A percentile compares a stretch with the other conserved stretches of the same genome.
Conservation (phyloP, 441 rosid genomes). For the Gossypium davidsonii region DNA sequence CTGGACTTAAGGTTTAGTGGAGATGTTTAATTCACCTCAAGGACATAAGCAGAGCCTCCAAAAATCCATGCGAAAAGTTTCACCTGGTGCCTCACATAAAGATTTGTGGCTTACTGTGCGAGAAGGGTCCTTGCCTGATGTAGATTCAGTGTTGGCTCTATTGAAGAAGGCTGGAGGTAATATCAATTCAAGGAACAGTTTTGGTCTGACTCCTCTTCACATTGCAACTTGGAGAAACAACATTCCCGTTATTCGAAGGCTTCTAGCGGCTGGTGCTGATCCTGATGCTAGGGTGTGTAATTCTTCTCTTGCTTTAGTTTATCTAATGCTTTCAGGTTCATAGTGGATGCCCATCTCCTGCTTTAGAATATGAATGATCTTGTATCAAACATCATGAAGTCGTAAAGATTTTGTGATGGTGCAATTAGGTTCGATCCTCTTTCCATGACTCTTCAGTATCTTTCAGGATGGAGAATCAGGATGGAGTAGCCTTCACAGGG, state of each 20-base stretch:
- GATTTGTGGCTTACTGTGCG: constrained; percentile 75
- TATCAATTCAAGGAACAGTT: constrained; percentile 62
- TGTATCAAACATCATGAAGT: not conserved
- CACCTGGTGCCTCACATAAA: constrained; percentile 38
- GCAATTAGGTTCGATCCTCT: constrained; percentile 3
- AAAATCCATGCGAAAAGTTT: constrained; percentile 41
- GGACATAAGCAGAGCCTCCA: constrained; percentile 52
- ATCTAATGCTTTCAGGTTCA: constrained; percentile 4
- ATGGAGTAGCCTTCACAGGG: constrained; percentile 97
- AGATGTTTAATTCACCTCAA: constrained; percentile 53
- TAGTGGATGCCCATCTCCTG: not conserved
- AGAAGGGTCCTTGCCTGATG: constrained; percentile 82
- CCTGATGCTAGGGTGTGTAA: constrained; percentile 93
- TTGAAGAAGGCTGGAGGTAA: constrained; percentile 83
- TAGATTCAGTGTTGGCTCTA: constrained; percentile 57
- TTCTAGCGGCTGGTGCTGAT: constrained; percentile 90
- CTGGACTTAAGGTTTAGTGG: constrained; percentile 31
- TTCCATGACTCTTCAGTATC: constrained; percentile 9
- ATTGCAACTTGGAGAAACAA: constrained; percentile 94
- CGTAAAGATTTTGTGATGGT: constrained; percentile 3
- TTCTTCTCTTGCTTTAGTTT: constrained; percentile 14
- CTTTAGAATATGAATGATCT: constrained; percentile 1
- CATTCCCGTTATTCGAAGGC: constrained; percentile 83
- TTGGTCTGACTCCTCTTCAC: constrained; percentile 89
- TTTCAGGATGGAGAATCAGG: constrained; percentile 99